Evolutionary conservation across 2,329 filamentous ascomycete genomes (phyloP).

Genomic region (Trichoderma semiorbis): DNA sequence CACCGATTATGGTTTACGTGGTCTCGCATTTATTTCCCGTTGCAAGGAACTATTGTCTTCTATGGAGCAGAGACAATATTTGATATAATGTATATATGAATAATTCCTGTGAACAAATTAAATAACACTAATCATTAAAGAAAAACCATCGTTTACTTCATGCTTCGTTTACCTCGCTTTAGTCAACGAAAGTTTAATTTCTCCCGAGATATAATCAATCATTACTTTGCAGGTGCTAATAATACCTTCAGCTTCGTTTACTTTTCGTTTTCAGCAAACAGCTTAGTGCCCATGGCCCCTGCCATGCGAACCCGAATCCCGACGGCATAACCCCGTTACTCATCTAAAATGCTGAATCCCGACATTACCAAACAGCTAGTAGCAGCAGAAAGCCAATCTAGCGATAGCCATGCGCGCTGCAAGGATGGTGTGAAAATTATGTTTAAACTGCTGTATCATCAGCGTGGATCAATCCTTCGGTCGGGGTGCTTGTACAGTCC

Average conservation of each 20-base stretch:
- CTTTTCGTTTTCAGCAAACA: neutral
- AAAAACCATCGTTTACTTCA: neutral
- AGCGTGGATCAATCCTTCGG: neutral
- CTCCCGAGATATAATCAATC: neutral
- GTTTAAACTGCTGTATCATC: neutral
- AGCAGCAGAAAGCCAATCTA: neutral
- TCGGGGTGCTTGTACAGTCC: neutral
- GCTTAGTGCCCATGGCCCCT: neutral
- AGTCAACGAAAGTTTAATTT: neutral
- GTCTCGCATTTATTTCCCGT: neutral
- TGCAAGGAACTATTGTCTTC: neutral
- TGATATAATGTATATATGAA: neutral
- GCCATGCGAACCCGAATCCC: slow-evolving; percentile 1
- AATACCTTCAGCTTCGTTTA: neutral
- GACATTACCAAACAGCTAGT: neutral
- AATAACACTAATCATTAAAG: neutral
- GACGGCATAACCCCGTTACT: neutral
- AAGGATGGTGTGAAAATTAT: neutral
- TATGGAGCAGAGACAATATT: neutral
- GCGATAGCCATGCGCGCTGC: neutral
- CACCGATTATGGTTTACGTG: neutral
- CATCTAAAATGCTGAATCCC: neutral
- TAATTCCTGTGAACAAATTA: neutral
- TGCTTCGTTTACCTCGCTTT: neutral
- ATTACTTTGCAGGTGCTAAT: neutral